A percentile compares a stretch with the other conserved stretches of the same genome.
phyloP scores from a whole-genome alignment of 106 monocot species.

The Platanthera zijinensis region DNA sequence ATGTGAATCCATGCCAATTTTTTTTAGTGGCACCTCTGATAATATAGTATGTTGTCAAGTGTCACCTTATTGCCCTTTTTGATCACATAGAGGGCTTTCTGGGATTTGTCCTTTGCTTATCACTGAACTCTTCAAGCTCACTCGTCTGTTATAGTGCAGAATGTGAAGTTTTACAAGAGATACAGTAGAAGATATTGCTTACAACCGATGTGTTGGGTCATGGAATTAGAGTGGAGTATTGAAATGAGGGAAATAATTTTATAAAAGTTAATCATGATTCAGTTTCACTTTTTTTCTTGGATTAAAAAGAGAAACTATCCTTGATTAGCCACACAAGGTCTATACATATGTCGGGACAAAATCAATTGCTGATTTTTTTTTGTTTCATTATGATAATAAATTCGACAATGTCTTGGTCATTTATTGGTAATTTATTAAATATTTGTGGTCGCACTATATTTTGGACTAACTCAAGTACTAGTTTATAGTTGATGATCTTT shows the following conservation, averaged over 20 bases:
- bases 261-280: neutral
- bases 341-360: no score
- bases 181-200: neutral
- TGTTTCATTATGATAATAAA: neutral
- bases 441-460: neutral
- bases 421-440: neutral
- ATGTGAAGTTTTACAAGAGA: neutral
- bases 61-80: neutral
- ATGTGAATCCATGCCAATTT: neutral
- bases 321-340: no score
- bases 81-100: neutral
- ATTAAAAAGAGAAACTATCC: neutral
- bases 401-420: neutral
- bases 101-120: neutral
- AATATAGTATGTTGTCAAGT: neutral
- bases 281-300: neutral
- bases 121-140: neutral
- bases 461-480: neutral
- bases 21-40: neutral
- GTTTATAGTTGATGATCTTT: neutral
- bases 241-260: neutral
- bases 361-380: neutral
- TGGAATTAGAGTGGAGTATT: neutral
- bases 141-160: neutral
- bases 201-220: neutral